Evolutionary conservation across 768 basidiomycete species (phyloP), one percentile per base, ranked within the genome.

Genomic region (Gyrodon lividus): DNA sequence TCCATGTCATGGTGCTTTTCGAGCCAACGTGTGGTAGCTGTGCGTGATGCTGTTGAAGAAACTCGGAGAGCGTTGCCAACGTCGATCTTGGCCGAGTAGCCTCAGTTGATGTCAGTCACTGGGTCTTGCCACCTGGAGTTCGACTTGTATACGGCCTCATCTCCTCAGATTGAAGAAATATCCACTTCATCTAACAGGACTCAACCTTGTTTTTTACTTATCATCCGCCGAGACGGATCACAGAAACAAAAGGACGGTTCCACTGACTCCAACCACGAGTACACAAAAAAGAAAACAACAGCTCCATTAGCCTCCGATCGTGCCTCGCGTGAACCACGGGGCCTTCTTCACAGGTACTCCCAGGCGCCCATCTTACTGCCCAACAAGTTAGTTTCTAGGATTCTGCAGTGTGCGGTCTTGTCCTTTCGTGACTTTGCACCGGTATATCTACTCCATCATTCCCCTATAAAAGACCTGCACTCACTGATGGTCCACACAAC

Each of bases 381-480:
- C 35, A 37, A 19, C 16, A n/a, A 37, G 13, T n/a, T 3, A 2
- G 34, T n/a, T n/a, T 6, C n/a, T n/a, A n/a, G n/a, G n/a, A n/a
- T n/a, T n/a, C 35, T 19, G 35, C 17, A 9, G 35, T 19, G 17
- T 10, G 17, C 35, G 6, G n/a, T 13, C 28, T 10, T 12, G 17
- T 7, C 35, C 35, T n/a, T n/a, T 17, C n/a, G 7, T 37, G n/a
- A 24, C 26, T 19, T n/a, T 19, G 31, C 5, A 31, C 8, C n/a
- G 28, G 34, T 12, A 24, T 45, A 12, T 31, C 31, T 31, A 5
- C 43, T 4, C 7, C 7, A 10, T 41, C 23, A 23, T 39, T 31
- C 48, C 13, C 8, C 31, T 51, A 52, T 52, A 52, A 24, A 52
- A 50, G 34, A 26, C 51, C 24, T 26, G 9, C 26, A 20, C 2